phyloP scores from a whole-genome alignment of 176 grass and related monocot species.

The Alloteropsis semialata region DNA sequence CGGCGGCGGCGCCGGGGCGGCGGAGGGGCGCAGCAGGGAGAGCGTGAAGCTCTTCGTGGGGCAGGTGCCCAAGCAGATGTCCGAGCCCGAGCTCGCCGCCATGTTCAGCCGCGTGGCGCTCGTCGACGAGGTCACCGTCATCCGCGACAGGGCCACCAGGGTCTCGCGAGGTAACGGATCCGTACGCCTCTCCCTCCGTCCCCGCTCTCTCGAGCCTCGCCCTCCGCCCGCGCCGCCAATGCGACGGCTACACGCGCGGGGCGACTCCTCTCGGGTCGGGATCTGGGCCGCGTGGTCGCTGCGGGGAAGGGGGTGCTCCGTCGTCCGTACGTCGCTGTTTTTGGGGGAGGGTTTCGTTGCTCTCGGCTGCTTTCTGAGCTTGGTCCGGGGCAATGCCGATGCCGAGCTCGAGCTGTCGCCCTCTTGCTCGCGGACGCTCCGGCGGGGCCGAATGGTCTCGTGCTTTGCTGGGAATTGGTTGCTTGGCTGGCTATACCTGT shows the following conservation, averaged over 20 bases:
- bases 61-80: conserved; percentile 76
- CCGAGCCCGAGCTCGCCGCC: conserved; percentile 59
- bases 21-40: conserved; percentile 32
- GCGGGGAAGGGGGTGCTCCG: not conserved
- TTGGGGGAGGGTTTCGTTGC: not conserved
- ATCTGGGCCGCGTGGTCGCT: conserved; percentile 25
- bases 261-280: not conserved
- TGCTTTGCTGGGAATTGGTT: not conserved
- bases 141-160: conserved; percentile 84
- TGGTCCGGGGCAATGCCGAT: conserved; percentile 7
- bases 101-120: conserved; percentile 69
- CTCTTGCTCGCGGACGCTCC: not conserved
- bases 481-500: not conserved
- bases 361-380: not conserved
- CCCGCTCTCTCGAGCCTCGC: not conserved
- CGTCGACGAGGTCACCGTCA: conserved; percentile 94
- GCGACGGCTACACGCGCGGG: not conserved
- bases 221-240: not conserved
- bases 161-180: conserved; percentile 76
- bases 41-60: conserved; percentile 89
- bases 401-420: not conserved
- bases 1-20: not conserved
- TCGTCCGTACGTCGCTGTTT: not conserved
- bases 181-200: not conserved
- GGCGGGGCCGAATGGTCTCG: not conserved